Base-by-base conservation (phyloP, 768 basidiomycete genomes). In the Amanita rimosa region DNA sequence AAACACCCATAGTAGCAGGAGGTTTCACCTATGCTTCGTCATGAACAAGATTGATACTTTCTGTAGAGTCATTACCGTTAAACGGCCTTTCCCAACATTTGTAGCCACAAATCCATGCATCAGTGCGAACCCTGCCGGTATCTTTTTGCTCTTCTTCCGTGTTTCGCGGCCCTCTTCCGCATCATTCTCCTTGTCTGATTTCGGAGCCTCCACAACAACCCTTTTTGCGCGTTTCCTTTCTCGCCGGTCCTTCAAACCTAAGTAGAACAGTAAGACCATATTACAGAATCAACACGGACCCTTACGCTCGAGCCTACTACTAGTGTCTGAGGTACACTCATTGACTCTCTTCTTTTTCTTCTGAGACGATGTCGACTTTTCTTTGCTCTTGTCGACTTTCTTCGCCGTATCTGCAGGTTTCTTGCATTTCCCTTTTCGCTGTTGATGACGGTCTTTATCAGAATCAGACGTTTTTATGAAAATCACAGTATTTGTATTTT, bases 31-130 rank as follows among this genome's bases (percentile, higher is more conserved):
- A 44, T 6, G 14, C 16, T 7, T 34, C 38, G 38, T 52, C 14
- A 17, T 34, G 13, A 45, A 34, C 37, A 42, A 33, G 21, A 43
- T 22, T 29, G 9, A 11, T 26, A 41, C 27, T 33, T 10, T 9
- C 19, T 16, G 4, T 13, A 42, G 38, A 29, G 37, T 7, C 11
- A 58, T 71, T 43, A 83, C 83, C 48, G 83, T 85, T 9, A 85
- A 58, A 35, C 83, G 72, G 49, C 74, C 71, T 46, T 71, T 74
- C 11, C 80, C 78, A 2, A 85, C 70, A 53, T 81, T 83, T 4
- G 71, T 73, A 0, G 83, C 75, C 13, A 71, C 62, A 57, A 84
- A 82, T 0, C 79, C 80, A 52, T 83, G 78, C 78, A 85, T 78
- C 22, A 85, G 66, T 0, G 81, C 80, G 29, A 83, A 66, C 3